These are phyloP conservation scores for Penicillium pancosmium DNA, from an alignment of 495 filamentous ascomycete genomes.

Conservation along the genomic window DNA sequence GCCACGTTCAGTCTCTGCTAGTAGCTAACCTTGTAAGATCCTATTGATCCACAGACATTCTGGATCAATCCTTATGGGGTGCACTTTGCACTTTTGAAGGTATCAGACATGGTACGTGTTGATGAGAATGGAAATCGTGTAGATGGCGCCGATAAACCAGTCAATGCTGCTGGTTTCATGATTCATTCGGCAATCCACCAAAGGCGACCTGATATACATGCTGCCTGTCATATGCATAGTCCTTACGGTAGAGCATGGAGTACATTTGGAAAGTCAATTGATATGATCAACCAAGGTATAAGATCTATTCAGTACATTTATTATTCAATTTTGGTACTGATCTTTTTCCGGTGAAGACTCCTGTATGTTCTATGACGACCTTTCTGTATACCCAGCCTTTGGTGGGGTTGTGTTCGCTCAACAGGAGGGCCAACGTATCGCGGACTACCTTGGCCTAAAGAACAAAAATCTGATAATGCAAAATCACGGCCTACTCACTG, in stretches of 20 bases:
- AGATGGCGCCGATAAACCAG: constrained; percentile 36
- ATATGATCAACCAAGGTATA: constrained; percentile 47
- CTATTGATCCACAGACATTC: constrained; percentile 10
- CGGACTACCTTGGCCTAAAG: constrained; percentile 54
- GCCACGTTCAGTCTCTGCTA: neutral
- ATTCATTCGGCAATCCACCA: constrained; percentile 49
- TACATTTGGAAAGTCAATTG: constrained; percentile 28
- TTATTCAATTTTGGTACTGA: constrained; percentile 35
- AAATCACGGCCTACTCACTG: constrained; percentile 63
- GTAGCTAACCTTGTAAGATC: constrained; percentile 6
- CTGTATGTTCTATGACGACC: constrained; percentile 50
- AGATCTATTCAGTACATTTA: neutral
- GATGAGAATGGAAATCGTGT: constrained; percentile 30
- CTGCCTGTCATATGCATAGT: constrained; percentile 36
- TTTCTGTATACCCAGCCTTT: constrained; percentile 44
- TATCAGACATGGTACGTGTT: constrained; percentile 36
- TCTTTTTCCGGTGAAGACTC: neutral
- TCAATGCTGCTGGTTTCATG: constrained; percentile 61
- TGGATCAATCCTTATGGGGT: constrained; percentile 47
- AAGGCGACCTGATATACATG: constrained; percentile 33
- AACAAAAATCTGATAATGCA: constrained; percentile 54
- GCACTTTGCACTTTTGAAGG: constrained; percentile 37
- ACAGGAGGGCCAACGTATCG: constrained; percentile 57
- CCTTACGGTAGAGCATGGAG: constrained; percentile 31
- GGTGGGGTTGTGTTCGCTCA: constrained; percentile 52